Base-by-base conservation (phyloP, 805 yeast species). In the Torulaspora microellipsoides region DNA sequence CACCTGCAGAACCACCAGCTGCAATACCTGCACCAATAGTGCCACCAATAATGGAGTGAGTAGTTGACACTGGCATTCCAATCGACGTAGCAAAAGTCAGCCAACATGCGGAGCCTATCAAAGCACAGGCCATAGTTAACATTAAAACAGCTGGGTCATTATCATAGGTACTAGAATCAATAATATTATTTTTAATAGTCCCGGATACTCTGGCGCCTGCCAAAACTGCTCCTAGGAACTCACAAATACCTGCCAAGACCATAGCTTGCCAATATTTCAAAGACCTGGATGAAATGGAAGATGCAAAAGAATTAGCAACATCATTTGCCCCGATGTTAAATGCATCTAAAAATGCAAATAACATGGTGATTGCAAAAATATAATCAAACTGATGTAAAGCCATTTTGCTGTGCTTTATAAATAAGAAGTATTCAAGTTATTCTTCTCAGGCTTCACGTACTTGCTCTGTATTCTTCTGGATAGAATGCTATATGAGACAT, bases 271-370 rank as follows among this genome's bases (percentile, higher is more conserved):
- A 77, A 60, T 81, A 81, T 43, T 76, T 76, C 51, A 83, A 67
- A 12, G 87, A 74, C 53, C 84, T 69, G 10, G 90, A 81, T 11
- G 89, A 79, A 4, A 83, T 80, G 0, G 90, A 77, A 2, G 90
- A 82, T 1, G 91, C 83, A 57, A 81, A 83, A 1, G 91, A 83
- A 69, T 84, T 83, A 12, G 90, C 83, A 45, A 83, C 88, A 69
- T 83, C 91, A 58, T 84, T 83, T 27, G 90, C 91, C 40, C 90
- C 90, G 53, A 82, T 83, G 61, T 82, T 83, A 74, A 79, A 83
- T 3, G 89, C 90, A 65, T 83, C 89, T 53, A 83, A 68, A 69
- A 80, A 81, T 46, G 87, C 89, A 64, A 83, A 82, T 47, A 83
- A 63, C 73, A 81, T 72, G 34, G 78, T 78, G 47, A 81, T 72